Evolutionary conservation across 345 rosid species (phyloP).

Genomic region (Eucalyptus viminalis): DNA sequence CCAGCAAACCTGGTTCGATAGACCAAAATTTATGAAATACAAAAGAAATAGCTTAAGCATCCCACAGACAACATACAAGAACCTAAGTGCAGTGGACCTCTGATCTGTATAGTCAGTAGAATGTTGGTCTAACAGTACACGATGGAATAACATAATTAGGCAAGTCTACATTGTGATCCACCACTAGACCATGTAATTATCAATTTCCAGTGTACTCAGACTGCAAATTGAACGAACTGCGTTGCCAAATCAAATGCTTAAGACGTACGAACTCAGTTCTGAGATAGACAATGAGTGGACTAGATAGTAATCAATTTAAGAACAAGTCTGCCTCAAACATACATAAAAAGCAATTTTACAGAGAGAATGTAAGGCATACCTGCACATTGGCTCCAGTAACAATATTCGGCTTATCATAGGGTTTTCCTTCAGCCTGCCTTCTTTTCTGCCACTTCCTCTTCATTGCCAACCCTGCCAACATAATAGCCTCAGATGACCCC

Average conservation of each 20-base stretch:
- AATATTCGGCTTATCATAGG: constrained; percentile 32
- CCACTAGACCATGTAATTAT: not conserved
- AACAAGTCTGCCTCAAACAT: not conserved
- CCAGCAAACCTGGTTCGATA: constrained; percentile 26
- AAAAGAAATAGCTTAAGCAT: not conserved
- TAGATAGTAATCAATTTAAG: not conserved
- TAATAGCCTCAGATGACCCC: constrained; percentile 41
- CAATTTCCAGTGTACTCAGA: not conserved
- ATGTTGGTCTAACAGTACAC: not conserved
- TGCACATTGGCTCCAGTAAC: constrained; percentile 40
- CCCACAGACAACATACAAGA: not conserved
- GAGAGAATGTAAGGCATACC: not conserved
- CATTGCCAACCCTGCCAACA: constrained; percentile 41
- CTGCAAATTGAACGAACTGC: not conserved
- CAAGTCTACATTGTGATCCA: not conserved
- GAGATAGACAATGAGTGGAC: not conserved
- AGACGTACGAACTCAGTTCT: not conserved
- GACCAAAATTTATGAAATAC: not conserved
- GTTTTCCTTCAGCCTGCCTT: constrained; percentile 19
- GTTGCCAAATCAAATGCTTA: not conserved
- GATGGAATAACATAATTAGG: not conserved
- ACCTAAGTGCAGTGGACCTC: not conserved
- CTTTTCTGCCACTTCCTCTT: constrained; percentile 43
- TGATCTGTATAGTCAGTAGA: not conserved
- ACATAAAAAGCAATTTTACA: not conserved